Evolutionary conservation across 768 basidiomycete species (phyloP), one percentile per base, ranked within the genome.

Genomic region (Leucogyrophana mollusca): DNA sequence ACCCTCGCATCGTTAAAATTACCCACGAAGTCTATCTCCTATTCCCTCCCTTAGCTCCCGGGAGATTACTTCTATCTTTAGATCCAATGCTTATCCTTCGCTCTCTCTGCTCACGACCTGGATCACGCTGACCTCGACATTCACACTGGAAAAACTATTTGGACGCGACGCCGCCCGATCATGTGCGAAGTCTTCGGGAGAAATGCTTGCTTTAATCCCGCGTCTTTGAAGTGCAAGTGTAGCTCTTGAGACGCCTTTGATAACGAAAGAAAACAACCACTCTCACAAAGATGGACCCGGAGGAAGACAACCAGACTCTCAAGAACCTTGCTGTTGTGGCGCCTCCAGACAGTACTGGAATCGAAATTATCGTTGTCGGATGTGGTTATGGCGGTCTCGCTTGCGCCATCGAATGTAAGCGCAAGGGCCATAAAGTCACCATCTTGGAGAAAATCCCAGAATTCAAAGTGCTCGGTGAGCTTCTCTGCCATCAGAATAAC

Each of bases 371-470:
- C 9, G 32, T 60, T 39, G 53, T 63, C 32, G 59, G 56, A 35
- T 55, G 54, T 16, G 56, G 63, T 17, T 58, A 60, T 37, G 58
- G 50, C 3, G 66, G 62, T 3, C 46, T 69, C 4, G 56, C 56
- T 3, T 60, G 58, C 37, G 62, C 61, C 9, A 56, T 69, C 34
- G 62, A 60, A 43, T 56, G 53, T 22, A 54, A 54, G 14, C 36
- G 56, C 16, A 55, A 49, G 34, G 53, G 53, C 4, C 57, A 57
- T 51, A 46, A 58, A 9, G 57, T 58, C 21, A 50, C 32, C 21
- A 37, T 65, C 16, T 40, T 59, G n/a, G 57, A 60, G 43, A 53
- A 55, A 38, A 53, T 55, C 30, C 43, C 44, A 18, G 46, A 50
- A 33, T 42, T 57, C 33, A 45, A 43, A 9, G 39, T 45, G 6